phyloP scores from a whole-genome alignment of 805 yeast genomes.

The Suhomyces sp. region DNA sequence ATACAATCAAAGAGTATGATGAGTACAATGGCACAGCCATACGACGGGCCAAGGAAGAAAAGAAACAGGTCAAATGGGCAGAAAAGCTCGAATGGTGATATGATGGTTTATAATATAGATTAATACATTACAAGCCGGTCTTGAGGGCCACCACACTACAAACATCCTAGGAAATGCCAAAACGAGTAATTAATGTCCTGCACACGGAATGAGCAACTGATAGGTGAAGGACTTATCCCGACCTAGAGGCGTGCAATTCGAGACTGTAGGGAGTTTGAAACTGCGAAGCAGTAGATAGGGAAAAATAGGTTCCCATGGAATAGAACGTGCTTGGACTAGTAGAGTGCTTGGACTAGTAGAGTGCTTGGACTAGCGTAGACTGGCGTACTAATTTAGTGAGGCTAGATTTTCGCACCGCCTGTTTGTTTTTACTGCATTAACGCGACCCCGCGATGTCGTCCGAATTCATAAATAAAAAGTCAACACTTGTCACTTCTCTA shows the following conservation, averaged over 20 bases:
- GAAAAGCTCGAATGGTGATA: constrained; percentile 9
- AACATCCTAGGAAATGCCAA: no score
- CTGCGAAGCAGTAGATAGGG: no score
- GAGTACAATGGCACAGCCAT: constrained; percentile 1
- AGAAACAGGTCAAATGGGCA: constrained; percentile 14
- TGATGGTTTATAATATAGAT: not conserved
- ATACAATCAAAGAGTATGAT: constrained; percentile 1
- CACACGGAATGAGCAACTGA: not conserved
- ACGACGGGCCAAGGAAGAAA: constrained; percentile 1
- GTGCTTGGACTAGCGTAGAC: no score
- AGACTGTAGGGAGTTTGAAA: no score
- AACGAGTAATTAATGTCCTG: not conserved
- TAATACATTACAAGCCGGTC: not conserved
- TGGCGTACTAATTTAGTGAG: not conserved
- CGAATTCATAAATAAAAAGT: not conserved
- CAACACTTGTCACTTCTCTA: not conserved
- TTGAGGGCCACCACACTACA: not conserved
- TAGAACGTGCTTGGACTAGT: no score
- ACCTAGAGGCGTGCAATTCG: no score
- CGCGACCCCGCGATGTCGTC: constrained; percentile 1
- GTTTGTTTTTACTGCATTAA: not conserved
- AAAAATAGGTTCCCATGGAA: no score
- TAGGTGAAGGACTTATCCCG: no score
- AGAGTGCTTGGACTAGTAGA: no score
- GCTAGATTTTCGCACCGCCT: not conserved